Percentiles rank a stretch among this genome's conserved stretches.
These are phyloP conservation scores for Nepenthes mirabilis DNA, from an alignment of 148 eudicot genomes.

Conservation along the genomic window DNA sequence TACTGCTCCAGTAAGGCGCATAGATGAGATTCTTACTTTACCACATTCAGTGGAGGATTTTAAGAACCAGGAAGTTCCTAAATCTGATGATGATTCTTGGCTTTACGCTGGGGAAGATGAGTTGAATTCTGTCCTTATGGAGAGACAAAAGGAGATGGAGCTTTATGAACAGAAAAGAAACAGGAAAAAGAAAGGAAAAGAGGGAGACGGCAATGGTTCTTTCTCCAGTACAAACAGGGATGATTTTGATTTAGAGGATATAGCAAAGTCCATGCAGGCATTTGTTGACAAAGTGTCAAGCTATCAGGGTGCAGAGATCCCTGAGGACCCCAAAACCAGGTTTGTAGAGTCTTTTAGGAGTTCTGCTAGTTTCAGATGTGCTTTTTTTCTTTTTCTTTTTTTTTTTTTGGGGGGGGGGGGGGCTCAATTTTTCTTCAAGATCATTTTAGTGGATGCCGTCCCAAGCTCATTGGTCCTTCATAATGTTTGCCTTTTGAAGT, in stretches of 20 bases:
- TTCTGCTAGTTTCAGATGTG: neutral
- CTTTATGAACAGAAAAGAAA: conserved; percentile 32
- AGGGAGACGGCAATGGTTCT: conserved; percentile 25
- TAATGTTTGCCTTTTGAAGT: too few relatives aligned
- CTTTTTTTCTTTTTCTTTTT: neutral
- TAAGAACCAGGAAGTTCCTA: conserved; percentile 43
- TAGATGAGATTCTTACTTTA: conserved; percentile 75
- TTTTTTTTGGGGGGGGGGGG: neutral
- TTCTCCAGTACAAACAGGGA: conserved; percentile 15
- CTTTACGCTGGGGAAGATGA: conserved; percentile 81
- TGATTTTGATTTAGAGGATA: conserved; percentile 56
- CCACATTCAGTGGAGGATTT: conserved; percentile 57
- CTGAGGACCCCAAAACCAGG: conserved; percentile 80
- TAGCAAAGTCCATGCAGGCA: conserved; percentile 73
- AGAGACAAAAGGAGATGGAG: conserved; percentile 79
- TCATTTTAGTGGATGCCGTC: too few relatives aligned
- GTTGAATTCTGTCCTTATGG: conserved; percentile 60
- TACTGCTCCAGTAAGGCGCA: conserved; percentile 63
- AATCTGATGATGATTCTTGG: conserved; percentile 88
- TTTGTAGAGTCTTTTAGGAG: conserved; percentile 9
- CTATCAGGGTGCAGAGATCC: conserved; percentile 88
- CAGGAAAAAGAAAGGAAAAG: conserved; percentile 51
- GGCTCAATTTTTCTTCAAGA: too few relatives aligned
- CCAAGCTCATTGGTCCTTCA: too few relatives aligned
- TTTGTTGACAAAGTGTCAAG: conserved; percentile 72